A percentile compares a stretch with the other conserved stretches of the same genome.
Evolutionary conservation across 1,139 yeast genomes (phyloP).

Genomic region (Pichiaceae sp.): DNA sequence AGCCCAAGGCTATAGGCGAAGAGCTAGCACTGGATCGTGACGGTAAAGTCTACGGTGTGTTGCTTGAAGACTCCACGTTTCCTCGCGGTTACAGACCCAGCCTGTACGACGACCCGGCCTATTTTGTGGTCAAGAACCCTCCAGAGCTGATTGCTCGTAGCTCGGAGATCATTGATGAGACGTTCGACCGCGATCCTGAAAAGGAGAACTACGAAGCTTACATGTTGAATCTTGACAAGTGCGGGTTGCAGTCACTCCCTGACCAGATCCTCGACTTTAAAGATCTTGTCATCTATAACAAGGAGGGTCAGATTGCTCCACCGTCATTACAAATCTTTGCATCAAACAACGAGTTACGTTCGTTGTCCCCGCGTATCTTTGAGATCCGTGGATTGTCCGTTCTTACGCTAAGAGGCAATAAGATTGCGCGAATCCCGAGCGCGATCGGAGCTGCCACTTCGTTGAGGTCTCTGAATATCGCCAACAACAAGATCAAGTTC

Average conservation of each 20-base stretch:
- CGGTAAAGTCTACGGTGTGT: slow-evolving; percentile 25
- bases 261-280: slow-evolving; percentile 47
- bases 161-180: slow-evolving; percentile 11
- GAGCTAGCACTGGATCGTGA: slow-evolving; percentile 24
- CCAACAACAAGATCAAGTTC: slow-evolving; percentile 41
- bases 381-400: slow-evolving; percentile 43
- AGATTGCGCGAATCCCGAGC: slow-evolving; percentile 43
- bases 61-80: slow-evolving; percentile 17
- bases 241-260: slow-evolving; percentile 39
- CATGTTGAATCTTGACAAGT: slow-evolving; percentile 32
- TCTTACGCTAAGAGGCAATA: slow-evolving; percentile 44
- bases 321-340: slow-evolving; percentile 40
- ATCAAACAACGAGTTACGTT: slow-evolving; percentile 39
- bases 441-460: slow-evolving; percentile 35
- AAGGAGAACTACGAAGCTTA: slow-evolving; percentile 11
- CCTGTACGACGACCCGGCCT: slow-evolving; percentile 23
- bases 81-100: slow-evolving; percentile 20
- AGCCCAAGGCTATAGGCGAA: background rate
- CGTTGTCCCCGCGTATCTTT: slow-evolving; percentile 44
- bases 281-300: slow-evolving; percentile 32
- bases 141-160: slow-evolving; percentile 8
- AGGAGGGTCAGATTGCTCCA: slow-evolving; percentile 25
- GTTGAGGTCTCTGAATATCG: slow-evolving; percentile 42
- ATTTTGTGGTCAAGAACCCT: slow-evolving; percentile 21
- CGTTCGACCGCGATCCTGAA: slow-evolving; percentile 17